Evolutionary conservation across 169 alveolate species (phyloP), one percentile per base, ranked within the genome.

Genomic region (Blepharisma undulans): DNA sequence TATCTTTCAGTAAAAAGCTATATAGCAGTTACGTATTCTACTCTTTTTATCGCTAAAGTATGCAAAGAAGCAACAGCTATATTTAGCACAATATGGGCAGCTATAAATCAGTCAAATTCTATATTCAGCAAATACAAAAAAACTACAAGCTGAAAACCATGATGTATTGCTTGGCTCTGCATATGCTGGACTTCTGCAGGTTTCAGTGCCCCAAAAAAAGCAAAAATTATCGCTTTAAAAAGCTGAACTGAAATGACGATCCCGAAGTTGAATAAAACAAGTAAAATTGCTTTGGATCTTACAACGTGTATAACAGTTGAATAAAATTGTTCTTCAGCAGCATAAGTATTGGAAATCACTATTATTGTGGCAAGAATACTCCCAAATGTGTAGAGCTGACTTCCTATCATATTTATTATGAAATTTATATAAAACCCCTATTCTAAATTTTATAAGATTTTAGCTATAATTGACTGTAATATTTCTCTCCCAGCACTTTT

Each of bases 131-230:
- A 3, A 48, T 86, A 86, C 14, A 86, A 61, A 25, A 4, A 21
- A 21, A 86, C 71, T 0, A 86, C 72, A 19, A 86, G 32, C 29
- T 86, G 29, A 36, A 86, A 86, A 4, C 91, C 91, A 72, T 86
- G 91, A 3, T 36, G 25, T 59, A 86, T 72, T 6, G 84, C 80
- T 60, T 60, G 72, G 72, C 91, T 86, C 72, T 86, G 84, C 84
- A 86, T 86, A 48, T 86, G 48, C 84, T 86, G 91, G 36, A 86
- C 84, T 72, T 86, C 91, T 19, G 91, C 84, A 7, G 48, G 48
- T 14, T 72, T 61, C 84, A 86, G 91, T 72, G 25, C 14, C 32
- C 25, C 29, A 71, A 86, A 86, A 72, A 86, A 86, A 10, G 72
- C 61, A n/a, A 18, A 21, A 60, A 36, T 32, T 25, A 86, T 61